Conservation (phyloP, 768 basidiomycete species). For the Pseudohyphozyma bogoriensis region DNA sequence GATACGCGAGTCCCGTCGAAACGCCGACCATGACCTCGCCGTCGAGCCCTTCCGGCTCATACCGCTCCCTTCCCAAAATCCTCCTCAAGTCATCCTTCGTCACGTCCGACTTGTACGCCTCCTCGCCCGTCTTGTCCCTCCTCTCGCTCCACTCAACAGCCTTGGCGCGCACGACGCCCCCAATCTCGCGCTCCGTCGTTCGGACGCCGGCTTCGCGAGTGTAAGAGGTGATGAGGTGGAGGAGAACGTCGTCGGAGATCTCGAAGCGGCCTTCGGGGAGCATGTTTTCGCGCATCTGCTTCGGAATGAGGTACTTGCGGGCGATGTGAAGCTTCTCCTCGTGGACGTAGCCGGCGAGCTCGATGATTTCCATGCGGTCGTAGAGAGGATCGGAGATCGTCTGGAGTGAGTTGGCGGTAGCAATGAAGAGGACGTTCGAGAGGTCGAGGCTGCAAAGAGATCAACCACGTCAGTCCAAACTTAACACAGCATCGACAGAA, state of each 20-base stretch:
- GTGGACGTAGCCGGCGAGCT: slow-evolving; percentile 53
- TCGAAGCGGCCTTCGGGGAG: slow-evolving; percentile 52
- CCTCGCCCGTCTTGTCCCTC: not conserved
- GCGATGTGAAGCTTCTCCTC: slow-evolving; percentile 89
- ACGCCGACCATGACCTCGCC: slow-evolving; percentile 11
- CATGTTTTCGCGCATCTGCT: slow-evolving; percentile 72
- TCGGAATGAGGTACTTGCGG: slow-evolving; percentile 73
- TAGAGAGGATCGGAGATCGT: slow-evolving; percentile 78
- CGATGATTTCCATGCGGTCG: slow-evolving; percentile 81
- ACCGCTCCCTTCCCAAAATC: slow-evolving; percentile 69
- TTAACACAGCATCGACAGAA: not conserved
- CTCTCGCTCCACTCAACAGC: slow-evolving; percentile 82
- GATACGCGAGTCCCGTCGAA: slow-evolving; percentile 36
- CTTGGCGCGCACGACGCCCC: slow-evolving; percentile 77
- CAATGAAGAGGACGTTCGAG: slow-evolving; percentile 61
- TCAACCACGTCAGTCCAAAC: not conserved
- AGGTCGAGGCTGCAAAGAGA: slow-evolving; percentile 27
- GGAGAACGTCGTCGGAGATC: slow-evolving; percentile 55
- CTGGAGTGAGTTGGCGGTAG: slow-evolving; percentile 80
- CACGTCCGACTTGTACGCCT: slow-evolving; percentile 53
- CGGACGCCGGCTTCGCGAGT: slow-evolving; percentile 92
- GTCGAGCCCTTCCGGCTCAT: slow-evolving; percentile 58
- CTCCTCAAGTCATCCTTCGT: slow-evolving; percentile 64
- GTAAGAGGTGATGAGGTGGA: slow-evolving; percentile 55
- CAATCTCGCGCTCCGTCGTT: slow-evolving; percentile 73